Conservation (phyloP, 768 basidiomycete genomes). For the Collybiopsis confluens region DNA sequence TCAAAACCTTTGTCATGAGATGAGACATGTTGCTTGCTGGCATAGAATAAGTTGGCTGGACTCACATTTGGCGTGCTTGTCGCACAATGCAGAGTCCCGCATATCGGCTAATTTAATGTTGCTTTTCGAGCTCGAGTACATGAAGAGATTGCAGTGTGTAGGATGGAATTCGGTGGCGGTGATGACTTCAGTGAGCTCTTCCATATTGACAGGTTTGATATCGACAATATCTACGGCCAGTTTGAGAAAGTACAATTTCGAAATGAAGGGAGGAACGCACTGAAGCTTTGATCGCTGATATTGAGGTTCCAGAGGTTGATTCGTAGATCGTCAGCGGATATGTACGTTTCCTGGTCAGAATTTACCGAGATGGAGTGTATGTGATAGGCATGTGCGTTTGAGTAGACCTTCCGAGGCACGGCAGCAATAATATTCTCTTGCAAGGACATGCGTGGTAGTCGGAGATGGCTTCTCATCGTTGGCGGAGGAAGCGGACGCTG, state of each 20-base stretch:
- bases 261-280: conserved; percentile 45
- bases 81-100: conserved; percentile 96
- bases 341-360: conserved; percentile 98
- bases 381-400: conserved; percentile 99
- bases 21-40: conserved; percentile 10
- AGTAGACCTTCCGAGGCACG: conserved; percentile 97
- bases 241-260: conserved; percentile 1
- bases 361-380: conserved; percentile 99
- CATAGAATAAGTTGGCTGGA: conserved; percentile 14
- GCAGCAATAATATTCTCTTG: conserved; percentile 99
- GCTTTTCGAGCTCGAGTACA: conserved; percentile 99
- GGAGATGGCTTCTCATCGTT: conserved; percentile 53
- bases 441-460: conserved; percentile 85
- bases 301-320: conserved; percentile 98
- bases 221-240: conserved; percentile 85
- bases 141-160: conserved; percentile 94
- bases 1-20: conserved; percentile 76
- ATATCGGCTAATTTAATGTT: conserved; percentile 99
- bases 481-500: conserved; percentile 68
- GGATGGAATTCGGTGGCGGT: conserved; percentile 99
- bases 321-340: conserved; percentile 96
- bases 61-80: conserved; percentile 93
- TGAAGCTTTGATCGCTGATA: conserved; percentile 98
- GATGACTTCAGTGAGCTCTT: conserved; percentile 98
- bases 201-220: conserved; percentile 99